phyloP scores from a whole-genome alignment of 768 basidiomycete genomes.

The Kwoniella newhampshirensis region DNA sequence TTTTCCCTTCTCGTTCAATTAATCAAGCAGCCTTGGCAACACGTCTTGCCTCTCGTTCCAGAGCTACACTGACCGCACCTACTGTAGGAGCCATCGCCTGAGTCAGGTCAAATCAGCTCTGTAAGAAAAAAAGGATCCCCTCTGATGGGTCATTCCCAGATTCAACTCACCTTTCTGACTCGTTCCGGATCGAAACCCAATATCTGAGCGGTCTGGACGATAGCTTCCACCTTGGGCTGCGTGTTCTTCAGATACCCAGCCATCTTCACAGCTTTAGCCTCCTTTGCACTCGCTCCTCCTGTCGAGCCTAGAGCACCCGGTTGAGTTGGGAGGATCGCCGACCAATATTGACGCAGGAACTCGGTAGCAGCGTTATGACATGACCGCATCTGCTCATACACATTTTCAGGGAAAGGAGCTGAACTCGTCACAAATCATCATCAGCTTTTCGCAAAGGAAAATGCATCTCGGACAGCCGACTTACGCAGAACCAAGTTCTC shows the following conservation, averaged over 20 bases:
- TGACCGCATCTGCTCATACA: constrained; percentile 79
- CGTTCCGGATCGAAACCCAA: constrained; percentile 38
- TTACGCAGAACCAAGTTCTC: constrained; percentile 37
- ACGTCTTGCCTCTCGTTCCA: constrained; percentile 32
- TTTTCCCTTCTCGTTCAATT: constrained; percentile 5
- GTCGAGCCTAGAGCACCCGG: constrained; percentile 55
- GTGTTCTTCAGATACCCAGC: constrained; percentile 74
- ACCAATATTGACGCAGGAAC: constrained; percentile 95
- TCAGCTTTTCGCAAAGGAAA: neutral
- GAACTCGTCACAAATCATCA: neutral
- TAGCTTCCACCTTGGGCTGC: constrained; percentile 73
- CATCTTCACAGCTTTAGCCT: constrained; percentile 83
- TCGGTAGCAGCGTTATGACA: constrained; percentile 93
- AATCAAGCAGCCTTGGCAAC: neutral
- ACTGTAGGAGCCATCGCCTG: constrained; percentile 45
- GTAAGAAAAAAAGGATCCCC: neutral
- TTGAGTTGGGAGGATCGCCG: constrained; percentile 72
- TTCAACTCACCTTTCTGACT: constrained; percentile 38
- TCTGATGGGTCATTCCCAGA: neutral
- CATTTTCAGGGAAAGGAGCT: constrained; percentile 77
- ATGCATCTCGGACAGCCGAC: constrained; percentile 8
- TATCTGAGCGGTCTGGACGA: constrained; percentile 58
- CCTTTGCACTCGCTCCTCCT: constrained; percentile 64
- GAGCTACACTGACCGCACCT: constrained; percentile 38
- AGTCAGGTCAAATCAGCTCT: neutral